phyloP scores from a whole-genome alignment of 2,329 filamentous ascomycete genomes.

The Hypoxylon sp. region DNA sequence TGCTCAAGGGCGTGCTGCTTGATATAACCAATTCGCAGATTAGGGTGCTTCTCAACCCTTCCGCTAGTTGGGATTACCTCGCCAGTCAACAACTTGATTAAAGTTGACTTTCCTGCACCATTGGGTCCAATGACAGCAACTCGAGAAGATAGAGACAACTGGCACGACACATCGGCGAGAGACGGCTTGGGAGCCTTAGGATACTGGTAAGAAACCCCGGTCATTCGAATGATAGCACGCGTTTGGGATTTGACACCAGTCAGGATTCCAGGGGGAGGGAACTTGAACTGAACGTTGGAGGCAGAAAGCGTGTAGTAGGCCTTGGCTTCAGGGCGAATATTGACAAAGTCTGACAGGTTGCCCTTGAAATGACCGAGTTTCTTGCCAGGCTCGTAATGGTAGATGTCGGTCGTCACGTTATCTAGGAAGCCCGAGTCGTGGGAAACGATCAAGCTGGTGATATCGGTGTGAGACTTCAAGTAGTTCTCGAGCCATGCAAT shows the following conservation, averaged over 20 bases:
- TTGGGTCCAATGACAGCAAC: conserved; percentile 97
- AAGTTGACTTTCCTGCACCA: conserved; percentile 96
- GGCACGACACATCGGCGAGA: conserved; percentile 86
- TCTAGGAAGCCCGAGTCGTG: conserved; percentile 99
- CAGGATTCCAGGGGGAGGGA: conserved; percentile 93
- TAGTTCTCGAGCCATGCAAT: conserved; percentile 97
- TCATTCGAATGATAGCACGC: conserved; percentile 94
- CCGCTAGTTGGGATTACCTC: conserved; percentile 85
- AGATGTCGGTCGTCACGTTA: conserved; percentile 97
- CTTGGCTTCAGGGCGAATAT: conserved; percentile 91
- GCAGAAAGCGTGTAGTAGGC: conserved; percentile 96
- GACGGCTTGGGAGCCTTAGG: conserved; percentile 89
- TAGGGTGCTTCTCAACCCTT: conserved; percentile 97
- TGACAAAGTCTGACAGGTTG: conserved; percentile 84
- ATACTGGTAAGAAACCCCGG: conserved; percentile 89
- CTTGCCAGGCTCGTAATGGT: conserved; percentile 96
- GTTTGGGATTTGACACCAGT: conserved; percentile 96
- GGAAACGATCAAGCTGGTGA: conserved; percentile 96
- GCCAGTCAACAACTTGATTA: conserved; percentile 96
- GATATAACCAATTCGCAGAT: conserved; percentile 98
- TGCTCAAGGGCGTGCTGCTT: conserved; percentile 99
- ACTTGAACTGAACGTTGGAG: conserved; percentile 93
- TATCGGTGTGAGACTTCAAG: conserved; percentile 93
- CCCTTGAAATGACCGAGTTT: conserved; percentile 89
- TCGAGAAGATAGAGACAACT: conserved; percentile 86